Percentiles rank a stretch among this genome's conserved stretches.
phyloP scores from a whole-genome alignment of 2,329 filamentous ascomycete genomes.

The Ascosphaera acerosa region DNA sequence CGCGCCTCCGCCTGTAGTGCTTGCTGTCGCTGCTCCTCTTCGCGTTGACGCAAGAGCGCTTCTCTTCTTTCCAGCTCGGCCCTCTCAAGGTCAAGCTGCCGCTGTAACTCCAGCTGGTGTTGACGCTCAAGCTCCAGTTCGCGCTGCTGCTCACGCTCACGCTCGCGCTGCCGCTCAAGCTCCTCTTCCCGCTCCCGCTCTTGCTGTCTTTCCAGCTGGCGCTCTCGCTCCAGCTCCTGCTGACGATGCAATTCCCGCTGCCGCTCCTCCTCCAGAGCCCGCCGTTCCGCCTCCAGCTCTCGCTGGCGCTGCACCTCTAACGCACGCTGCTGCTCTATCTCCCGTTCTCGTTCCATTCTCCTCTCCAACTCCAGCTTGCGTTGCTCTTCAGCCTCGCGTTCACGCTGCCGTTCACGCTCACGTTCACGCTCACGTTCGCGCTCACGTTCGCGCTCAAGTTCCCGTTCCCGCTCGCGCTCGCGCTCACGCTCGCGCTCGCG shows the following conservation, averaged over 20 bases:
- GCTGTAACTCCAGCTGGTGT: background rate
- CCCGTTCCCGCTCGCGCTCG: background rate
- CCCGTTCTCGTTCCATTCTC: slow-evolving; percentile 14
- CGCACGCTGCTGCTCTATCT: slow-evolving; percentile 10
- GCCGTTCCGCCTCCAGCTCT: no score
- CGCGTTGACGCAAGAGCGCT: slow-evolving; percentile 12
- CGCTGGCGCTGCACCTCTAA: no score
- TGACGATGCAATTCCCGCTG: no score
- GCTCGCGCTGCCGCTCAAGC: background rate
- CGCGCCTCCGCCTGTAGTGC: slow-evolving; percentile 2
- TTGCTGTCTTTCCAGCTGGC: no score
- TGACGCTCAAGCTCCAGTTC: slow-evolving; percentile 1
- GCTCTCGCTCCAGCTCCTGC: no score
- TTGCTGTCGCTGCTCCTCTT: slow-evolving; percentile 14
- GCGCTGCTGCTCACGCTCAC: background rate
- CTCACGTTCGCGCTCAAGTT: background rate
- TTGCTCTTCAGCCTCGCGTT: slow-evolving; percentile 6
- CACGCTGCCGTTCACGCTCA: background rate
- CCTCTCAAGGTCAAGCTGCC: slow-evolving; percentile 4
- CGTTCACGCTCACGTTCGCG: background rate
- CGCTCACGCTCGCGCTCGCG: background rate
- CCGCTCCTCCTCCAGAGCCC: no score
- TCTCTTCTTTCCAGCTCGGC: slow-evolving; percentile 12
- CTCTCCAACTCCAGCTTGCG: slow-evolving; percentile 7
- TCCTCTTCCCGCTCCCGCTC: background rate